phyloP scores from a whole-genome alignment of 2,329 filamentous ascomycete species.

The Colletotrichum gigasporum region DNA sequence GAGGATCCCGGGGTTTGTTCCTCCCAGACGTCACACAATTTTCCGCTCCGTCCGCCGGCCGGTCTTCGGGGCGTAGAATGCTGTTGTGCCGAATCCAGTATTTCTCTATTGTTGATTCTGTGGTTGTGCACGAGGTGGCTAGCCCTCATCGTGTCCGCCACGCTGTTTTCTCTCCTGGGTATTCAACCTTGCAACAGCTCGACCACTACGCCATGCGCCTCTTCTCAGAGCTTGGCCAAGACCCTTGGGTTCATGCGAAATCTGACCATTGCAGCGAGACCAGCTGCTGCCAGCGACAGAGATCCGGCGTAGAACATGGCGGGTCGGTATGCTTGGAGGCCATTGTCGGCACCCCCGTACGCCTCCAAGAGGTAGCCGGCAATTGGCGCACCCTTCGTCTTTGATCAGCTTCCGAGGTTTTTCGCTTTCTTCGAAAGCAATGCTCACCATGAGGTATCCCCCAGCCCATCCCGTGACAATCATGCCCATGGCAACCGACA shows the following conservation, averaged over 20 bases:
- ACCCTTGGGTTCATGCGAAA: slow-evolving; percentile 50
- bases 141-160: too few relatives aligned
- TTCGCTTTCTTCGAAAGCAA: not conserved
- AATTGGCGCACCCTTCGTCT: slow-evolving; percentile 59
- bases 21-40: not conserved
- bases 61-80: not conserved
- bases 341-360: slow-evolving; percentile 58
- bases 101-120: not conserved
- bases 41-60: not conserved
- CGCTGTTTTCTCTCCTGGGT: too few relatives aligned
- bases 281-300: slow-evolving; percentile 55
- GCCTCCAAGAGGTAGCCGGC: slow-evolving; percentile 67
- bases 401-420: not conserved
- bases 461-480: slow-evolving; percentile 68
- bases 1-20: too few relatives aligned
- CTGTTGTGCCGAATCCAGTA: not conserved
- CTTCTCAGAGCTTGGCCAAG: slow-evolving; percentile 44
- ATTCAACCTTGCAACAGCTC: too few relatives aligned
- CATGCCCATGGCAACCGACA: slow-evolving; percentile 69
- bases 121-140: too few relatives aligned
- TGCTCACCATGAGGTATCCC: slow-evolving; percentile 68
- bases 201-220: too few relatives aligned
- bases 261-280: slow-evolving; percentile 52
- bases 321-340: slow-evolving; percentile 63
- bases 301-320: slow-evolving; percentile 71